Evolutionary conservation across 1,284 basidiomycete genomes (phyloP).

Genomic region (Tilletia walkeri): DNA sequence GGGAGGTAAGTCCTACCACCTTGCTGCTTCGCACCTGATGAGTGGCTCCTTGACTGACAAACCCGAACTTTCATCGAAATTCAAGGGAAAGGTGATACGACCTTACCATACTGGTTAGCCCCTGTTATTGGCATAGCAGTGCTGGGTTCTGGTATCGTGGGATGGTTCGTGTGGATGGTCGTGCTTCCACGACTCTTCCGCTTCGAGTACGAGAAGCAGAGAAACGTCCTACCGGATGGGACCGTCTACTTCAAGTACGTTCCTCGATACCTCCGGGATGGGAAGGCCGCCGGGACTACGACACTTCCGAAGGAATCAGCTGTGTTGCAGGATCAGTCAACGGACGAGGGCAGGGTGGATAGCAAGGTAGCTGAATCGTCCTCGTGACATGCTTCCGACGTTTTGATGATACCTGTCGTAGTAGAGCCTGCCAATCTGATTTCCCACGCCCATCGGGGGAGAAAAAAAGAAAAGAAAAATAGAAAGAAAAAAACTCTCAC

Average conservation of each 20-base stretch:
- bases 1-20: not conserved
- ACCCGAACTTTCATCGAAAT: too few relatives aligned
- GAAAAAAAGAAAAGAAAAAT: too few relatives aligned
- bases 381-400: too few relatives aligned
- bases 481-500: too few relatives aligned
- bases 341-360: too few relatives aligned
- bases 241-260: slow-evolving; percentile 15
- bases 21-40: not conserved
- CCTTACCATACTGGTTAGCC: slow-evolving; percentile 13
- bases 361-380: too few relatives aligned
- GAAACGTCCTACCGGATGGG: slow-evolving; percentile 3
- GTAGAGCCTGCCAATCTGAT: too few relatives aligned
- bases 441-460: too few relatives aligned
- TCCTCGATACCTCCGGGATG: not conserved
- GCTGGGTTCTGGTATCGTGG: not conserved
- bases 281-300: not conserved
- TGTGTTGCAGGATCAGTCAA: too few relatives aligned
- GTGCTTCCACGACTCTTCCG: not conserved
- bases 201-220: slow-evolving; percentile 12
- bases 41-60: too few relatives aligned
- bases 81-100: slow-evolving; percentile 13
- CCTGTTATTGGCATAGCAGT: slow-evolving; percentile 13
- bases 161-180: slow-evolving; percentile 16
- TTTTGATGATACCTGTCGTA: too few relatives aligned
- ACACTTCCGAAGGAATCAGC: too few relatives aligned